Conservation (phyloP, 1,139 yeast species). For the Nakaseomyces nivariensis region DNA sequence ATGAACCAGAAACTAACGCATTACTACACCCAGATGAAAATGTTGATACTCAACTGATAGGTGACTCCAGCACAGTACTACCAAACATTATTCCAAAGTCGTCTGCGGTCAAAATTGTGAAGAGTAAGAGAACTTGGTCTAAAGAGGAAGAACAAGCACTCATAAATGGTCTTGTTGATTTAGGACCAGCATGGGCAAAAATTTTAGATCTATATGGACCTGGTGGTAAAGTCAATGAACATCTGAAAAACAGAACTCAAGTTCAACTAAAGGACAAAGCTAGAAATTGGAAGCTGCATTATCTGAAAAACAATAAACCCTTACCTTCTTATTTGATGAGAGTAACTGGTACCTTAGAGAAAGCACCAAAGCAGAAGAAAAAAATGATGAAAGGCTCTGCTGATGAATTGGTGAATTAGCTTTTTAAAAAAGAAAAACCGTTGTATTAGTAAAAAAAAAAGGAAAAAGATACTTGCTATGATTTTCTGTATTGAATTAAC, state of each 20-base stretch:
- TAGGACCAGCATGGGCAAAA: slow-evolving; percentile 91
- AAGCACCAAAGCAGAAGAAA: slow-evolving; percentile 35
- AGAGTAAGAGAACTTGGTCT: slow-evolving; percentile 58
- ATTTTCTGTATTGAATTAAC: neutral
- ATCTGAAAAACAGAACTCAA: slow-evolving; percentile 75
- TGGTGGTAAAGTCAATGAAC: slow-evolving; percentile 80
- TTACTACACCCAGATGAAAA: neutral
- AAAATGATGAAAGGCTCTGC: slow-evolving; percentile 11
- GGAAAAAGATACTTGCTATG: neutral
- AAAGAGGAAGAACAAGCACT: slow-evolving; percentile 81
- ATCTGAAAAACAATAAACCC: slow-evolving; percentile 57
- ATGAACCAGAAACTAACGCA: neutral
- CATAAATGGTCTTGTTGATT: slow-evolving; percentile 62
- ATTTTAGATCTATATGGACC: slow-evolving; percentile 83
- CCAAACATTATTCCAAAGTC: neutral
- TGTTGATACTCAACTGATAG: neutral
- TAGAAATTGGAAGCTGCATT: slow-evolving; percentile 84
- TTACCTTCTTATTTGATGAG: slow-evolving; percentile 69
- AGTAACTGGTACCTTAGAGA: slow-evolving; percentile 80
- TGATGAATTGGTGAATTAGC: neutral
- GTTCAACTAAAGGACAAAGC: slow-evolving; percentile 94
- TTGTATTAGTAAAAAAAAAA: neutral
- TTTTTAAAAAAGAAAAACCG: neutral
- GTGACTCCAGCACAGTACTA: neutral
- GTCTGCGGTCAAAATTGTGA: slow-evolving; percentile 5